Evolutionary conservation across 75 land plant species (phyloP).

Genomic region (Pinus tabuliformis): DNA sequence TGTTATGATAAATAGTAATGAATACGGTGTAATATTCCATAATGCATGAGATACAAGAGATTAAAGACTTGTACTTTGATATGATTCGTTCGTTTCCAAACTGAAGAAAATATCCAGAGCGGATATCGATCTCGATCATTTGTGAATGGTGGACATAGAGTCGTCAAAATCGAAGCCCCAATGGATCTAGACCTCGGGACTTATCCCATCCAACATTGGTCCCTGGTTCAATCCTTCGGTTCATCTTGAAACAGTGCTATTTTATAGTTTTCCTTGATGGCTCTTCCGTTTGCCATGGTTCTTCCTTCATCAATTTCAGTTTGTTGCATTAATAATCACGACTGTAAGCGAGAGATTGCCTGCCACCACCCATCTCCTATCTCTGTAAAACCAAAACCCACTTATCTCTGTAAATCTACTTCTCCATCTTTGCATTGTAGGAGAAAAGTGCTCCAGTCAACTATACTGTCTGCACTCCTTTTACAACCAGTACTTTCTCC

Average conservation of each 20-base stretch:
- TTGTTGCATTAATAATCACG: neutral
- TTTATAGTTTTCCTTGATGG: neutral
- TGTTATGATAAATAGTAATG: too few species aligned
- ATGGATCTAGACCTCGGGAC: too few species aligned
- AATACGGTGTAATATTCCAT: too few species aligned
- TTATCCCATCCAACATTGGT: too few species aligned
- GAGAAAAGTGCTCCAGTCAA: neutral
- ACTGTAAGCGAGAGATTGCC: neutral
- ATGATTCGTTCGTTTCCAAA: too few species aligned
- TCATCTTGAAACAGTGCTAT: neutral
- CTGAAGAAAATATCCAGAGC: too few species aligned
- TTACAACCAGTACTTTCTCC: neutral
- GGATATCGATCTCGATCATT: too few species aligned
- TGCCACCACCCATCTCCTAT: neutral
- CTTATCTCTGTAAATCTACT: neutral
- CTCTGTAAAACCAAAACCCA: neutral
- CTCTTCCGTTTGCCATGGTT: neutral
- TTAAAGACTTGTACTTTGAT: too few species aligned
- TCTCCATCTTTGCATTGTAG: neutral
- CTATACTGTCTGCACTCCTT: neutral
- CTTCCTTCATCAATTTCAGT: neutral
- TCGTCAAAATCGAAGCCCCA: too few species aligned
- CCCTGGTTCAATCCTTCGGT: neutral
- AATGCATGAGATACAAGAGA: too few species aligned
- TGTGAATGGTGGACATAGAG: too few species aligned